A percentile compares a stretch with the other conserved stretches of the same genome.
phyloP scores from a whole-genome alignment of 2,329 filamentous ascomycete genomes.

The Aspergillus ochraceus region DNA sequence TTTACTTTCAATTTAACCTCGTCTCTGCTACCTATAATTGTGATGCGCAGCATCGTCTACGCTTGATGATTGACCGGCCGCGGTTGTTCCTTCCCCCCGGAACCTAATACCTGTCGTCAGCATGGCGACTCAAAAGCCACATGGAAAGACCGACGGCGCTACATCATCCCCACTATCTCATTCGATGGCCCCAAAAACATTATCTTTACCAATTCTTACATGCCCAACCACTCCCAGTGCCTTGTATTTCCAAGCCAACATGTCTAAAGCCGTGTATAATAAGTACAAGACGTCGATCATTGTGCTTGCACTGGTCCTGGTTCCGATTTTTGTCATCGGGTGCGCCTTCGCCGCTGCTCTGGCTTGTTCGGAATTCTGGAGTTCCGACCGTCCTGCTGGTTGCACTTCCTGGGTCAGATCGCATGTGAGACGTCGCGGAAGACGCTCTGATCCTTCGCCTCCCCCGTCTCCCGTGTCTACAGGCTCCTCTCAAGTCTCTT shows the following conservation, averaged over 20 bases:
- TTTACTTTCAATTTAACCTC: neutral
- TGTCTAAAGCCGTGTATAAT: constrained; percentile 28
- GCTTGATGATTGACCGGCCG: neutral
- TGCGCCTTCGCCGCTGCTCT: constrained; percentile 40
- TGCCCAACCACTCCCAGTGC: neutral
- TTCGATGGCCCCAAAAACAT: neutral
- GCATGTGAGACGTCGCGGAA: constrained; percentile 20
- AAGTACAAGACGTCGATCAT: constrained; percentile 39
- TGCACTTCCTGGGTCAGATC: constrained; percentile 25
- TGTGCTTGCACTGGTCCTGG: constrained; percentile 47
- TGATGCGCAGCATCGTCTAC: neutral
- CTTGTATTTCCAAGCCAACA: constrained; percentile 19
- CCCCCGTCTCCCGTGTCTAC: neutral
- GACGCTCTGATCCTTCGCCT: constrained; percentile 27
- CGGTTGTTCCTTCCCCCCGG: neutral
- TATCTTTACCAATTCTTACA: constrained; percentile 4
- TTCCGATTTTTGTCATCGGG: constrained; percentile 49
- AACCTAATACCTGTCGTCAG: neutral
- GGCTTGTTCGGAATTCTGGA: constrained; percentile 39
- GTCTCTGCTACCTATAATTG: neutral
- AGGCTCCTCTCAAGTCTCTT: neutral
- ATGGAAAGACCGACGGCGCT: neutral
- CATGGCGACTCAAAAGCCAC: neutral
- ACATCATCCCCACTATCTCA: neutral
- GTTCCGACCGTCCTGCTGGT: constrained; percentile 2